Base-by-base conservation (phyloP, 768 basidiomycete species). In the Phaffia australis region DNA sequence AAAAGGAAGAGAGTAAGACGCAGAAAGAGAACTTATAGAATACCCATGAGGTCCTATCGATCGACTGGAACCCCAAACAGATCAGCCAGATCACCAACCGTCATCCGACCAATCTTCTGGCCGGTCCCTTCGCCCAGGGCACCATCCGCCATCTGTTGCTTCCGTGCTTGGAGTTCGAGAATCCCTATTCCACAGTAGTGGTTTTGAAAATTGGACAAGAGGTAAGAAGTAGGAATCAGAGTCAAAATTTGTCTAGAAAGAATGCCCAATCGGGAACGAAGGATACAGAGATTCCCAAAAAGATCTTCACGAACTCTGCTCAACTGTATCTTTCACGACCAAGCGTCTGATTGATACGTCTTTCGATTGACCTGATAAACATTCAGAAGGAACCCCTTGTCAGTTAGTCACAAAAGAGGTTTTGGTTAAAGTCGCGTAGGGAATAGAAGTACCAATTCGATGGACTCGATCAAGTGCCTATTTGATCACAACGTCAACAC, bases 61-160 rank as follows among this genome's bases (percentile, higher is more conserved):
- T 42, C 35, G 35, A 42, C 35, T 5, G 15, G 29, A 49, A 60
- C 60, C 6, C 60, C 60, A 27, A 60, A 60, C n/a, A 64, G 46
- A 9, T 64, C 25, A 4, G 63, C 63, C 3, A 64, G 25, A 30
- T 64, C 63, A n/a, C 55, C 46, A 19, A 64, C 63, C 6, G 63
- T 56, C 54, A 64, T 27, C 32, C 63, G n/a, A 0, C 63, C 63
- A 30, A 64, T 56, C 35, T 84, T 85, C 76, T 81, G 80, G 21
- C 81, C 84, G 3, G 72, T 76, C 14, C 84, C 84, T 76, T 86
- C 85, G 6, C 85, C 84, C 49, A 86, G 77, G 67, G 80, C 80
- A 11, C 75, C 77, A 56, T 79, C 78, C 1, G 75, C 72, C 52
- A 76, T 47, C 16, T 67, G 68, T 50, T 73, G 71, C 68, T 76